phyloP scores from a whole-genome alignment of 2,329 filamentous ascomycete species.

The Aspergillus sojae region DNA sequence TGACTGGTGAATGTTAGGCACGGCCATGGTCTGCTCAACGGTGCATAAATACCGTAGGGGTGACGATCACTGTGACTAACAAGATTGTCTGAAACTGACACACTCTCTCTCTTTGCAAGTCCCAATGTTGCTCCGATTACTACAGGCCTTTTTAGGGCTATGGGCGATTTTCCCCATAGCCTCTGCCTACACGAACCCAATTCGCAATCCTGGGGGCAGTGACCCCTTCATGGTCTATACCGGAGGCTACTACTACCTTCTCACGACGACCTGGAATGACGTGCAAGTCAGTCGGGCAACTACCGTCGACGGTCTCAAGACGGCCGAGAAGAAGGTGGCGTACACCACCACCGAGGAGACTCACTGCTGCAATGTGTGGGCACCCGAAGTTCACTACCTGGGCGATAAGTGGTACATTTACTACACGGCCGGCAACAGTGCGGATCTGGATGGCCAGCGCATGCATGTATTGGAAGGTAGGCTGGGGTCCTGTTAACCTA shows the following conservation, averaged over 20 bases:
- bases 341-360: slow-evolving; percentile 52
- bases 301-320: slow-evolving; percentile 60
- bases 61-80: neutral
- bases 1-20: too few relatives aligned
- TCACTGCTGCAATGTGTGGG: slow-evolving; percentile 61
- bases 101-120: neutral
- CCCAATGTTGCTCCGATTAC: neutral
- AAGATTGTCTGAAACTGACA: too few relatives aligned
- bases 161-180: neutral
- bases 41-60: neutral
- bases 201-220: slow-evolving; percentile 53
- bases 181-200: slow-evolving; percentile 54
- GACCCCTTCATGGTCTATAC: slow-evolving; percentile 58
- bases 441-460: slow-evolving; percentile 54
- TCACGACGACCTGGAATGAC: slow-evolving; percentile 60
- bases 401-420: slow-evolving; percentile 59
- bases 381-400: slow-evolving; percentile 58
- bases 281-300: slow-evolving; percentile 58
- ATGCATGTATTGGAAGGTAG: slow-evolving; percentile 56
- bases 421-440: slow-evolving; percentile 55
- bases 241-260: slow-evolving; percentile 60
- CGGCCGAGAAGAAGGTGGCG: slow-evolving; percentile 53
- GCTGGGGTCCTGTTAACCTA: neutral
- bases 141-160: slow-evolving; percentile 4
- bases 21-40: neutral